Base-by-base conservation (phyloP, 768 basidiomycete species). In the Lactarius indigo region DNA sequence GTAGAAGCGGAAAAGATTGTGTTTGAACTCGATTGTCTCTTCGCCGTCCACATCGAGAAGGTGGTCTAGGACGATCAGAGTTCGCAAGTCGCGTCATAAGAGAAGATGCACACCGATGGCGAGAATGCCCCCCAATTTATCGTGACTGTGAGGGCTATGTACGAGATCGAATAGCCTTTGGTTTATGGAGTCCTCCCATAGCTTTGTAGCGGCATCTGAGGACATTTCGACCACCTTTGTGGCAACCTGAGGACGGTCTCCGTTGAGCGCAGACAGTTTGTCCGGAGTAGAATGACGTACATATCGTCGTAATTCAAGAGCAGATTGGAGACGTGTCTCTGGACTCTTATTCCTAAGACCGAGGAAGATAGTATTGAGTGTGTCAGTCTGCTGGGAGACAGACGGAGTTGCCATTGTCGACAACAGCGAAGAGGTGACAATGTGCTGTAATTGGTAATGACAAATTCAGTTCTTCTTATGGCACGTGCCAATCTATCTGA, bases 181-280 rank as follows among this genome's bases (percentile, higher is more conserved):
- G 74, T 88, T 94, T 71, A 96, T 89, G 64, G 86, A 87, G 69
- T 92, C 89, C 68, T 94, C 91, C 91, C 92, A 94, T 58, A 94
- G 78, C 74, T 92, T 92, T 0, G 87, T 84, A 12, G 89, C 88
- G 15, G 86, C 86, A 70, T 94, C 92, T 1, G 91, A 86, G 12
- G 90, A 86, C 85, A 92, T 88, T 74, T 94, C 92, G 9, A 88
- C 83, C 4, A 92, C 83, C 6, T 85, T 85, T 37, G 85, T 85
- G 10, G 85, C 83, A 28, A 94, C 88, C 93, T 94, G 72, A 23
- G 64, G 37, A 52, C 57, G 35, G n/a, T 18, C 12, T 42, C 4
- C 54, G 66, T 70, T 64, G 58, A 44, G 60, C 33, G 64, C 64
- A 57, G 30, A 37, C 9, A 64, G 39, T 39, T 9, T 35, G 26